Base-by-base conservation (phyloP, 768 basidiomycete genomes). In the Mycena haematopus region DNA sequence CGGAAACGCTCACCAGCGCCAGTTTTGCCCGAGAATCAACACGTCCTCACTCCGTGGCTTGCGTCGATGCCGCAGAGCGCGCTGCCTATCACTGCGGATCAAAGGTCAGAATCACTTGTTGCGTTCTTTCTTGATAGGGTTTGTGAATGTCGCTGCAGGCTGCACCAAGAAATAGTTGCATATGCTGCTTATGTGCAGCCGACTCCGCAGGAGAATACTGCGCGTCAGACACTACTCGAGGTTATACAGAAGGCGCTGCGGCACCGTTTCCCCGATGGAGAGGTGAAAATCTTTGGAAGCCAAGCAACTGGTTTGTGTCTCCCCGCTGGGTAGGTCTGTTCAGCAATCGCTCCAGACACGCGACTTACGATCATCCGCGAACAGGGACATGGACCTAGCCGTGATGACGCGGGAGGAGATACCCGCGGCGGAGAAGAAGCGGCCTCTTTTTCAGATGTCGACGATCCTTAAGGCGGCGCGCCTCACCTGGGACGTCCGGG, bases 341-440 rank as follows among this genome's bases (percentile, higher is more conserved):
- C 49, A 10, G 19, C 11, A 19, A 14, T 15, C 31, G 33, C 14
- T 22, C 14, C 7, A 27, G 17, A 17, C 33, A 36, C 53, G 45
- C 42, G 21, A 47, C 55, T 47, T 17, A 24, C 14, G 52, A 46
- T 8, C 27, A 38, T 9, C 24, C 21, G 24, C 6, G 5, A 9
- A 29, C 68, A 90, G 90, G 21, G 88, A 90, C 72, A 83, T 89
- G 60, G 88, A 89, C 72, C 74, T 90, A 13, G 83, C 84, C 22
- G 74, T 89, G 24, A 65, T 75, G 11, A 78, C 73, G 17, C 68
- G 71, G 22, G 66, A 73, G 22, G 67, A 69, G 58, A 65, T 54
- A 42, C 52, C 22, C 65, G 72, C 10, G 72, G 80, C 54, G 67
- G 75, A 67, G n/a, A 63, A 63, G 66, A 84, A 80, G 70, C 72